Evolutionary conservation across 2,329 filamentous ascomycete species (phyloP), one percentile per base, ranked within the genome.

Genomic region (Penicillium sp.): DNA sequence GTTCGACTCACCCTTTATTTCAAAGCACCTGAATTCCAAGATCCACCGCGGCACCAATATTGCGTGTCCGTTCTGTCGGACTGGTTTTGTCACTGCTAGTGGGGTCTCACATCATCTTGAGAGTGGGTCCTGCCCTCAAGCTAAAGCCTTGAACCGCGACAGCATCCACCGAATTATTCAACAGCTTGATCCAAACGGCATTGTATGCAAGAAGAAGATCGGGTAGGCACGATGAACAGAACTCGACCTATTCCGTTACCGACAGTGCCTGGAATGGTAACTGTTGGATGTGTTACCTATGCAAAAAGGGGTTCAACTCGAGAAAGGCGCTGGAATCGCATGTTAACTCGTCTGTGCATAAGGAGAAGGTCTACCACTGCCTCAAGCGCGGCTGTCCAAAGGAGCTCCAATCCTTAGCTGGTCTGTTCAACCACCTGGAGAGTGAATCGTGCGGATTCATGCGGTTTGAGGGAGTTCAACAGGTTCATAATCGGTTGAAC

Each of bases 61-160:
- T 8, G 1, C 42, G 0, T 89, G 86, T 50, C 85, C 82, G 0
- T 87, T 84, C 65, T 89, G 86, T 71, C 66, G 74, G 36, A 58
- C 47, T 2, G 29, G 9, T 3, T 83, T 77, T 59, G 72, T 78
- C 10, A 80, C 81, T 0, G 83, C 84, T 1, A 83, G 80, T 1
- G 85, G 83, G 4, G 62, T 87, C 5, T 66, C 74, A 0, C 76
- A 85, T 66, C 83, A 89, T 60, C 70, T 88, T 0, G 86, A 89
- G 61, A 71, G 65, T 0, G 81, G 81, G n/a, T 70, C 75, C 17
- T 50, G 48, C 17, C 35, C 48, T 7, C 23, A 17, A 10, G 48
- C 48, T 17, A 12, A n/a, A 27, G 8, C 0, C 12, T 8, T 50
- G 35, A 50, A 50, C 25, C 48, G 48, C 21, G 48, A 39, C 12